Conservation (phyloP, 2,329 filamentous ascomycete species). For the Stemphylium beticola region DNA sequence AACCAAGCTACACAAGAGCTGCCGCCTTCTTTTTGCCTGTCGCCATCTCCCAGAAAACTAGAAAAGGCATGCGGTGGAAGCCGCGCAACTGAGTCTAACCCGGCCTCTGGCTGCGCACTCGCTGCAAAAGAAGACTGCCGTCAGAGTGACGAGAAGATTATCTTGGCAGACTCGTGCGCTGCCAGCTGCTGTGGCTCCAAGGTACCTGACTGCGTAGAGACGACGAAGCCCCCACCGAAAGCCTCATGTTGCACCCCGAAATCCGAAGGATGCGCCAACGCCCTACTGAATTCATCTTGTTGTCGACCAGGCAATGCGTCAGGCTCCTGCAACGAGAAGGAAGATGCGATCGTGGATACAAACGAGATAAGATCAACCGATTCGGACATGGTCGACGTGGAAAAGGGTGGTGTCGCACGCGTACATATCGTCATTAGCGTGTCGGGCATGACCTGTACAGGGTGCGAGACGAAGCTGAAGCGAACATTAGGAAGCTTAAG, state of each 20-base stretch:
- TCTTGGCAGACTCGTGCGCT: too few species aligned
- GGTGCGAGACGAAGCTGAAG: conserved; percentile 70
- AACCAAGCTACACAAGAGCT: background rate
- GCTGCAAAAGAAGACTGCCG: too few species aligned
- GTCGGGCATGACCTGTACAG: conserved; percentile 75
- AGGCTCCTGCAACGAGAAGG: background rate
- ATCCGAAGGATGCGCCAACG: background rate
- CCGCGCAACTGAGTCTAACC: too few species aligned
- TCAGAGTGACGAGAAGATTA: too few species aligned
- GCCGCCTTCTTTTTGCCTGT: too few species aligned
- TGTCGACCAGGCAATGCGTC: background rate
- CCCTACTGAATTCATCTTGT: background rate
- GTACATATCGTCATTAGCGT: conserved; percentile 68
- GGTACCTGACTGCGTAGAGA: too few species aligned
- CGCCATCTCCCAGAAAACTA: too few species aligned
- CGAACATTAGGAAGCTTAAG: conserved; percentile 58
- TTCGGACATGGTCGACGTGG: conserved; percentile 19
- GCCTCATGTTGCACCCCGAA: background rate
- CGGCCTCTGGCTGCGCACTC: too few species aligned
- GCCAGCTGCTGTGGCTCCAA: too few species aligned
- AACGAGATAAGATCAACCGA: background rate
- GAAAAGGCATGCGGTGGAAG: too few species aligned
- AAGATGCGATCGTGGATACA: background rate
- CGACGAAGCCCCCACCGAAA: too few species aligned
- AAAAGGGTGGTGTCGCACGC: conserved; percentile 26